A percentile compares a stretch with the other conserved stretches of the same genome.
These are phyloP conservation scores for Amaranthus tricolor DNA, from an alignment of 179 eudicot species.

Conservation along the genomic window DNA sequence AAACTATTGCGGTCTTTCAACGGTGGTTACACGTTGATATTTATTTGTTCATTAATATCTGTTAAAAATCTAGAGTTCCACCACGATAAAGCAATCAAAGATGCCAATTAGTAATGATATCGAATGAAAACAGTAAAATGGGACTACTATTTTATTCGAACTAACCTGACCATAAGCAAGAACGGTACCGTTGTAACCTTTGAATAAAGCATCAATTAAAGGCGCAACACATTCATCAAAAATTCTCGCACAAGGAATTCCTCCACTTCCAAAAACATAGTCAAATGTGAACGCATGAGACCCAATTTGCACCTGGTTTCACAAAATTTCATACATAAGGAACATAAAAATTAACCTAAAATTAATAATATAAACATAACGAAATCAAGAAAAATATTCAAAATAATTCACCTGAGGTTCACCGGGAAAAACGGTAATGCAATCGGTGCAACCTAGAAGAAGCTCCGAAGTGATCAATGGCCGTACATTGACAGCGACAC, in stretches of 20 bases:
- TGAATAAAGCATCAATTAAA: conserved; percentile 66
- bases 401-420: conserved; percentile 67
- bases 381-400: not conserved
- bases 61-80: not conserved
- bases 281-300: conserved; percentile 83
- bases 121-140: not conserved
- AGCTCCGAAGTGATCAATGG: conserved; percentile 87
- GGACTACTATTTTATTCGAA: not conserved
- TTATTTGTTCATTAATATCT: too few relatives aligned
- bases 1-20: too few relatives aligned
- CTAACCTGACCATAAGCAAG: conserved; percentile 95
- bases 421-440: conserved; percentile 58
- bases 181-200: conserved; percentile 89
- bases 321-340: not conserved
- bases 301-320: conserved; percentile 84
- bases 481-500: conserved; percentile 90
- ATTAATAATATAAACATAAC: not conserved
- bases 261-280: conserved; percentile 72
- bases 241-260: conserved; percentile 42
- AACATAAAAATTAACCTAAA: conserved; percentile 5
- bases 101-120: not conserved
- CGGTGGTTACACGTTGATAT: too few relatives aligned
- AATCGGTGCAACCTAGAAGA: conserved; percentile 76
- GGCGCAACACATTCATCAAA: conserved; percentile 79
- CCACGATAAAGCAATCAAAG: not conserved